A percentile compares a stretch with the other conserved stretches of the same genome.
These are phyloP conservation scores for Halophytophthora polymorphica DNA, from an alignment of 352 stramenopile genomes.

Conservation along the genomic window DNA sequence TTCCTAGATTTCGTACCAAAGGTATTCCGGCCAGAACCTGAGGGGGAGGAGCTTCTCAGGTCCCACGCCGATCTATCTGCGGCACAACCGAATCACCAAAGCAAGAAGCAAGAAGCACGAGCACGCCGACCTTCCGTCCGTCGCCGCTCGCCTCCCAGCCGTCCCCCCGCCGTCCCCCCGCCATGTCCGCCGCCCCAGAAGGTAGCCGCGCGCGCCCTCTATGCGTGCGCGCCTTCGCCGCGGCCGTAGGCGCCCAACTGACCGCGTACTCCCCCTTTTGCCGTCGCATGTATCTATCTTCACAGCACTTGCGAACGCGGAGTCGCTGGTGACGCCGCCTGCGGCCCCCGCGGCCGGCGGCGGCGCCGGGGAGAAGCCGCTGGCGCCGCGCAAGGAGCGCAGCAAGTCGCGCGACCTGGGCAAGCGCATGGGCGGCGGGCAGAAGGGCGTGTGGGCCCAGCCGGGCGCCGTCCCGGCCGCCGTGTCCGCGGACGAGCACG, in stretches of 20 bases:
- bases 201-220: conserved; percentile 3
- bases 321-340: conserved; percentile 17
- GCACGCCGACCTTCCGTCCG: too few species aligned
- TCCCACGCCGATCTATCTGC: too few species aligned
- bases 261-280: neutral
- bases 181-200: conserved; percentile 31
- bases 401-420: conserved; percentile 83
- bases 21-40: too few species aligned
- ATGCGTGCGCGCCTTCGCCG: too few species aligned
- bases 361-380: conserved; percentile 46
- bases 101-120: too few species aligned
- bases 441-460: conserved; percentile 84
- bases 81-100: too few species aligned
- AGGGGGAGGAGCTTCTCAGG: too few species aligned
- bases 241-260: too few species aligned
- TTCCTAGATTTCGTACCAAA: too few species aligned
- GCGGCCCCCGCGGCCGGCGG: conserved; percentile 15
- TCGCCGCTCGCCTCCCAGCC: too few species aligned
- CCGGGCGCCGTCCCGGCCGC: conserved; percentile 63
- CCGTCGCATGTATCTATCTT: neutral
- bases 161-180: too few species aligned
- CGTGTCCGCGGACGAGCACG: conserved; percentile 80
- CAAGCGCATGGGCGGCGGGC: conserved; percentile 85
- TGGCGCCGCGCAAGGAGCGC: conserved; percentile 67
- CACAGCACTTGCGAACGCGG: conserved; percentile 17